These are phyloP conservation scores for Globisporangium middletonii DNA, from an alignment of 352 stramenopile species.

Conservation along the genomic window DNA sequence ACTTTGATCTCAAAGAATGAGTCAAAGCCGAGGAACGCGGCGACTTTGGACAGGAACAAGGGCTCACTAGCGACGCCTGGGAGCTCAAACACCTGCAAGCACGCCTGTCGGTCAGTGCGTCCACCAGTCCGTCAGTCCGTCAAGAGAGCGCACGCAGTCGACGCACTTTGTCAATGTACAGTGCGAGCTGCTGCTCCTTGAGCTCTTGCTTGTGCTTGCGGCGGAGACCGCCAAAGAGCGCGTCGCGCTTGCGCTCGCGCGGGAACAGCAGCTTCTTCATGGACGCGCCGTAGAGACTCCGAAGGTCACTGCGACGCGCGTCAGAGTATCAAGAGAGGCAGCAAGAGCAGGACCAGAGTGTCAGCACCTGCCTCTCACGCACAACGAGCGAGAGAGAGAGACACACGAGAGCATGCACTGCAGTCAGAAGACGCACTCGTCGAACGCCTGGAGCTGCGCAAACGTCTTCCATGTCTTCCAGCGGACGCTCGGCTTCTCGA, in stretches of 20 bases:
- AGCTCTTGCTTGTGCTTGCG: slow-evolving; percentile 64
- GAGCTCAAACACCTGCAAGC: slow-evolving; percentile 44
- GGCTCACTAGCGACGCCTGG: slow-evolving; percentile 35
- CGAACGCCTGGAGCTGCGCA: slow-evolving; percentile 56
- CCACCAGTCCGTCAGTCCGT: background rate
- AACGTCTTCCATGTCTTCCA: slow-evolving; percentile 78
- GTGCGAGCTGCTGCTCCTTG: slow-evolving; percentile 63
- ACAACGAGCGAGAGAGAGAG: too few relatives aligned
- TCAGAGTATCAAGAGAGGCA: background rate
- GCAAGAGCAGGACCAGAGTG: background rate
- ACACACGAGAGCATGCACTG: background rate
- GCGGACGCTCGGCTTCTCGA: slow-evolving; percentile 66
- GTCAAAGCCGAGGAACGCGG: slow-evolving; percentile 58
- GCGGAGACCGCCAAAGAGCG: slow-evolving; percentile 59
- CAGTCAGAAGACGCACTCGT: slow-evolving; percentile 39
- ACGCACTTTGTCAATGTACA: slow-evolving; percentile 61
- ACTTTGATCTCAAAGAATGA: slow-evolving; percentile 66
- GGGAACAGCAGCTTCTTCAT: slow-evolving; percentile 62
- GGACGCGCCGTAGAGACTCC: slow-evolving; percentile 32
- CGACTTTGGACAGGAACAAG: slow-evolving; percentile 32
- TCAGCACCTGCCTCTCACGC: background rate
- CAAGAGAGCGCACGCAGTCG: background rate
- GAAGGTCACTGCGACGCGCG: slow-evolving; percentile 37
- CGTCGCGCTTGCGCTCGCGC: slow-evolving; percentile 63
- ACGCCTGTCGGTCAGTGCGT: background rate